Conservation (phyloP, 106 monocot species). For the Iris macrosiphon region DNA sequence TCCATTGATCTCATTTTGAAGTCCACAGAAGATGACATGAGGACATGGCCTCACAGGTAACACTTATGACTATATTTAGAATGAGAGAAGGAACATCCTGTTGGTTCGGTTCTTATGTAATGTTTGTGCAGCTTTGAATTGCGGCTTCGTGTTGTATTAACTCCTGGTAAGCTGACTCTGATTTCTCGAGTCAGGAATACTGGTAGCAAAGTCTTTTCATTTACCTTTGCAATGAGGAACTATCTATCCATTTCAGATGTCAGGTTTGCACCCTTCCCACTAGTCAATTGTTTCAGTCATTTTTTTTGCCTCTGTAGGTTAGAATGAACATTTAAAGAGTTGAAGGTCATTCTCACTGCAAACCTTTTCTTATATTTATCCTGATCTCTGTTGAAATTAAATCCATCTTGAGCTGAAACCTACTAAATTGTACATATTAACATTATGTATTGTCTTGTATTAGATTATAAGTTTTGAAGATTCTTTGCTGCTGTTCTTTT, state of each 20-base stretch:
- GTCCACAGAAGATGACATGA: conserved; percentile 46
- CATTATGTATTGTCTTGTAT: too few species aligned
- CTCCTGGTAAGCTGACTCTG: conserved; percentile 39
- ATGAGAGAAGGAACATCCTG: not conserved
- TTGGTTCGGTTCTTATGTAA: not conserved
- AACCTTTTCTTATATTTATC: not conserved
- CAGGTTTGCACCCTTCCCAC: conserved; percentile 29
- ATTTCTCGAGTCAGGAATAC: conserved; percentile 60
- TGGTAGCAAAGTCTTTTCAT: conserved; percentile 39
- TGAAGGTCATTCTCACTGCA: too few species aligned
- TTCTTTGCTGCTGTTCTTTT: conserved; percentile 8
- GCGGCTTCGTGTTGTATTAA: conserved; percentile 40
- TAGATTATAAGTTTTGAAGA: conserved; percentile 1
- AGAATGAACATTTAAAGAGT: not conserved
- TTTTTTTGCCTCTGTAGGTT: not conserved
- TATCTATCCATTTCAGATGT: conserved; percentile 59
- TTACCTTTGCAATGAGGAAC: conserved; percentile 48
- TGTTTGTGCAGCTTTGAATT: conserved; percentile 58
- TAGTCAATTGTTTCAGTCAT: not conserved
- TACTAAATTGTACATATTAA: too few species aligned
- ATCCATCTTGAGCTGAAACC: too few species aligned
- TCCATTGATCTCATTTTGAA: conserved; percentile 50
- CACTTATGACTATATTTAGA: not conserved
- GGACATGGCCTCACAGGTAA: conserved; percentile 60
- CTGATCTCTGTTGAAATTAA: too few species aligned